phyloP scores from a whole-genome alignment of 768 basidiomycete genomes.

The Hericium alpestre region DNA sequence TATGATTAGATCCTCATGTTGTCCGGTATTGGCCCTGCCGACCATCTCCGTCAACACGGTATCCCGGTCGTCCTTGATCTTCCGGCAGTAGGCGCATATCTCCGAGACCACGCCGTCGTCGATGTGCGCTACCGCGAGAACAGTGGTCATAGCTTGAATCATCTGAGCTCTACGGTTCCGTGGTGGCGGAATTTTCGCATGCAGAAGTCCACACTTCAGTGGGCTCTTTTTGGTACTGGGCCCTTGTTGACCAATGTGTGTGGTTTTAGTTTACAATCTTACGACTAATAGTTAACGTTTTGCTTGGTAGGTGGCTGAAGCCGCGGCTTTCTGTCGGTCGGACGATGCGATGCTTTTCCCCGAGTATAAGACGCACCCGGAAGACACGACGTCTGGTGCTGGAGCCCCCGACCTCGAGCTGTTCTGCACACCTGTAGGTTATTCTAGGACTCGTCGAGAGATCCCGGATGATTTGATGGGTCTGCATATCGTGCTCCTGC shows the following conservation, averaged over 20 bases:
- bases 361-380: neutral
- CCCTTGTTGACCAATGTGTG: constrained; percentile 45
- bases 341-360: constrained; percentile 39
- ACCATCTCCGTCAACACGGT: constrained; percentile 37
- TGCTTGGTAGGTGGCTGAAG: constrained; percentile 26
- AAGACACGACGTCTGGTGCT: constrained; percentile 23
- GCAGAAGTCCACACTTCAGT: constrained; percentile 22
- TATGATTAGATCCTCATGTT: constrained; percentile 47
- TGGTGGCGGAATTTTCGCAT: neutral
- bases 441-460: constrained; percentile 9
- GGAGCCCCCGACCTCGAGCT: constrained; percentile 27
- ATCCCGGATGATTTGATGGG: constrained; percentile 15
- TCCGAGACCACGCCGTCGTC: constrained; percentile 61
- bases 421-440: constrained; percentile 19
- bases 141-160: constrained; percentile 31
- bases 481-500: constrained; percentile 20
- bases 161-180: constrained; percentile 13
- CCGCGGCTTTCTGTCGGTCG: constrained; percentile 43
- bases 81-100: constrained; percentile 64
- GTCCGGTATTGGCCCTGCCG: constrained; percentile 66
- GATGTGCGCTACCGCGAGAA: constrained; percentile 44
- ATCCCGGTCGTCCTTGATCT: constrained; percentile 54
- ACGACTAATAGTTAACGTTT: too few species aligned
- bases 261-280: neutral
- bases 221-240: constrained; percentile 35